Evolutionary conservation across 257 asterid species (phyloP).

Genomic region (Penstemon davidsonii): DNA sequence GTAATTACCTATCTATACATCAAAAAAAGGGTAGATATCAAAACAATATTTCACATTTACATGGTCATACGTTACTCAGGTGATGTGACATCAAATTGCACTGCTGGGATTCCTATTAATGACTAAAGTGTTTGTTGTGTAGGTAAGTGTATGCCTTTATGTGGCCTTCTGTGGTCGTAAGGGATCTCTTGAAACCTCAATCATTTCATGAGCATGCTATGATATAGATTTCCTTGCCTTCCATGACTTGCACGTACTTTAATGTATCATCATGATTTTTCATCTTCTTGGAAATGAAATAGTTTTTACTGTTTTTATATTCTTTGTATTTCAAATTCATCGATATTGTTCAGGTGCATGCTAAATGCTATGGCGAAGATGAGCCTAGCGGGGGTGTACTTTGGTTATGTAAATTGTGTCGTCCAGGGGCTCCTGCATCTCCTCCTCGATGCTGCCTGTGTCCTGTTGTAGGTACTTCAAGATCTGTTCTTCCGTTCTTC

Average conservation of each 20-base stretch:
- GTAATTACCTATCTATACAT: conserved; percentile 13
- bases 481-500: conserved; percentile 16
- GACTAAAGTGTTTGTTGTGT: conserved; percentile 7
- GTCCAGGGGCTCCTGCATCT: conserved; percentile 83
- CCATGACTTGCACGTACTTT: conserved; percentile 26
- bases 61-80: conserved; percentile 11
- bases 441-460: conserved; percentile 92
- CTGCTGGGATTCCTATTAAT: conserved; percentile 16
- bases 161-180: conserved; percentile 8
- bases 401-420: conserved; percentile 98
- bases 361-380: conserved; percentile 93
- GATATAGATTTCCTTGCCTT: conserved; percentile 17
- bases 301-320: neutral
- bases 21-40: conserved; percentile 9
- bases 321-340: conserved; percentile 10
- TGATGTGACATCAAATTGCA: conserved; percentile 20
- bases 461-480: conserved; percentile 75
- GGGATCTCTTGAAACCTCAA: conserved; percentile 7
- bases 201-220: conserved; percentile 17
- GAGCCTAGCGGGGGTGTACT: conserved; percentile 82
- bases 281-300: neutral
- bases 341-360: conserved; percentile 78
- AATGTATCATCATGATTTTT: conserved; percentile 15
- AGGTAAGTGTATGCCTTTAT: conserved; percentile 13
- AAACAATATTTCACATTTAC: neutral